Base-by-base conservation (phyloP, 75 land plant genomes). In the Ceratopteris richardii region DNA sequence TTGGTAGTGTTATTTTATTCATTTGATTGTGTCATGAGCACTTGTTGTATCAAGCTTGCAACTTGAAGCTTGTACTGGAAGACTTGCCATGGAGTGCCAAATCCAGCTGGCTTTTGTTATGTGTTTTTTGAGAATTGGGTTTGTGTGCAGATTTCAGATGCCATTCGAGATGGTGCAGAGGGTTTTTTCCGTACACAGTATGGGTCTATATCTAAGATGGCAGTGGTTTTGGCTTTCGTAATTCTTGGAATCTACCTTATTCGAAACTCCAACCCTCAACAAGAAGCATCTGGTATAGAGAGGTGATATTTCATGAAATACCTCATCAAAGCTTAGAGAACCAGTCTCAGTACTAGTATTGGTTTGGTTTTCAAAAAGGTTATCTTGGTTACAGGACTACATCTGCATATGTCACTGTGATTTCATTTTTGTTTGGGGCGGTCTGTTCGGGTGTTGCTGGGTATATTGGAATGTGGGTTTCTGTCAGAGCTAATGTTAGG, bases 391-490 rank as follows among this genome's bases (percentile, higher is more conserved):
- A 52, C 83, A 95, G 99, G 76, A 37, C 80, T 51, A 75, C 86
- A 23, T 72, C 80, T 62, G 99, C 99, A 42, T 83, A 62, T 63
- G 77, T 95, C 37, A 95, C 99, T 56, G 96, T 82, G 16, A 76
- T 85, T 54, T 74, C 99, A 33, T 95, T 95, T 76, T 79, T 95
- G 48, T 64, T 95, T 12, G 99, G 99, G 55, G 99, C 99, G 26
- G 25, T 95, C 1, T 95, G 96, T 66, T 95, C 99, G 23, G 99
- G 99, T 29, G 65, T 86, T 58, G 99, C 99, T 62, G 99, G 99
- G 30, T 95, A 95, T 75, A 84, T 95, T 72, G 99, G 99, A 12
- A 95, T 95, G 99, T 95, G 99, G 99, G 97, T 95, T 30, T 90
- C 99, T 19, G 99, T 95, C n/a, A 87, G 99, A 57, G 99, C 99